phyloP scores from a whole-genome alignment of 306 rosid genomes.

The Prunus dulcis region DNA sequence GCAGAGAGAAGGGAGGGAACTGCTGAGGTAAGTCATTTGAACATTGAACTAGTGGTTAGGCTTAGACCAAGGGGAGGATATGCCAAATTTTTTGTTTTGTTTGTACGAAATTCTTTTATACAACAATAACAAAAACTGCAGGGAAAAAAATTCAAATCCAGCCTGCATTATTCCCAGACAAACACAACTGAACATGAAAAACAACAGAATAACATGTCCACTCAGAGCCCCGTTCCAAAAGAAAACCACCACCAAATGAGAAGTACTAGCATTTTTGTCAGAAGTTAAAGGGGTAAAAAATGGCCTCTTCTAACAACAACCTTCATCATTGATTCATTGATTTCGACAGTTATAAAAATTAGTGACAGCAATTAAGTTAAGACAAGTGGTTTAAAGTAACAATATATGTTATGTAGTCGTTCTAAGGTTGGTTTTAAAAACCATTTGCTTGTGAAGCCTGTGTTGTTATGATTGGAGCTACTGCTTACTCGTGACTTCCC shows the following conservation, averaged over 20 bases:
- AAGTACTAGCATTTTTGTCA: no score
- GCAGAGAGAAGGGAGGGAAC: no score
- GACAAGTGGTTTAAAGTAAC: neutral
- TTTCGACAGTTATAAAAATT: no score
- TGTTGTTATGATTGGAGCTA: neutral
- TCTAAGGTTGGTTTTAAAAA: neutral
- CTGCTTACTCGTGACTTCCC: neutral
- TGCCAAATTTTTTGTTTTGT: neutral
- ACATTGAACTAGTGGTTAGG: no score
- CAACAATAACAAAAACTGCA: neutral
- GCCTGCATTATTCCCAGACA: slow-evolving; percentile 6
- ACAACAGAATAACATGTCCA: neutral
- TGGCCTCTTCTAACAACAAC: no score
- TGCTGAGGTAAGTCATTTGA: no score
- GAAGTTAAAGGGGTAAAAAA: neutral
- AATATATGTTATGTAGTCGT: neutral
- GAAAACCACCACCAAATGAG: no score
- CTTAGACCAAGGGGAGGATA: neutral
- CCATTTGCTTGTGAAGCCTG: neutral
- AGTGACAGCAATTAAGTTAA: neutral
- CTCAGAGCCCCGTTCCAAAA: no score
- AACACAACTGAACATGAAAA: neutral
- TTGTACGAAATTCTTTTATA: neutral
- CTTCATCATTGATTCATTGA: no score
- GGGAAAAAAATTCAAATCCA: neutral